phyloP scores from a whole-genome alignment of 768 basidiomycete species.

The Paxillus rubicundulus region DNA sequence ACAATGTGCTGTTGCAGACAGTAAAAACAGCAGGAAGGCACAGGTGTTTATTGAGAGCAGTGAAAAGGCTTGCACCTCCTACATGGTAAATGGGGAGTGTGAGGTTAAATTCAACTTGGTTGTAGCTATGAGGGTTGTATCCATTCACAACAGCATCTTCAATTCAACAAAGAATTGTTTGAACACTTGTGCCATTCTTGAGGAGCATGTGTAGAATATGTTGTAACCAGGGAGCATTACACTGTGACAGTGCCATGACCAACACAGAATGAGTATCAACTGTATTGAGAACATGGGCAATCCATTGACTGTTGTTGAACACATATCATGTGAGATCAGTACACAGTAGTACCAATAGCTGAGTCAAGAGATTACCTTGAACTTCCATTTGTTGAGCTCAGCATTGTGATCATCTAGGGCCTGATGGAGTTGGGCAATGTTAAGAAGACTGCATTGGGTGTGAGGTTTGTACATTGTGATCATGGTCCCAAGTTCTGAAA shows the following conservation, averaged over 20 bases:
- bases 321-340: not conserved
- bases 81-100: constrained; percentile 7
- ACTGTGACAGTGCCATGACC: constrained; percentile 1
- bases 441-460: not conserved
- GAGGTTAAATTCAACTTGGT: constrained; percentile 7
- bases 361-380: not conserved
- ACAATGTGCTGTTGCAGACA: not conserved
- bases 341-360: not conserved
- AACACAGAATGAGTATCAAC: not conserved
- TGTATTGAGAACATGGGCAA: not conserved
- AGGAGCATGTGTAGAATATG: not conserved
- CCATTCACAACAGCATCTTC: constrained; percentile 1
- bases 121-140: not conserved
- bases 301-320: not conserved
- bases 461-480: not conserved
- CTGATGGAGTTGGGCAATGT: not conserved
- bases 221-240: not conserved
- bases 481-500: not conserved
- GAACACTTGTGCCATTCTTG: constrained; percentile 6
- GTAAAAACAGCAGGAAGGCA: constrained; percentile 11
- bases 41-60: constrained; percentile 14
- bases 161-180: constrained; percentile 4
- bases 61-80: constrained; percentile 12
- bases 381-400: not conserved
- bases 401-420: not conserved